Evolutionary conservation across 148 eudicot genomes (phyloP).

Genomic region (Rhododendron vialii): DNA sequence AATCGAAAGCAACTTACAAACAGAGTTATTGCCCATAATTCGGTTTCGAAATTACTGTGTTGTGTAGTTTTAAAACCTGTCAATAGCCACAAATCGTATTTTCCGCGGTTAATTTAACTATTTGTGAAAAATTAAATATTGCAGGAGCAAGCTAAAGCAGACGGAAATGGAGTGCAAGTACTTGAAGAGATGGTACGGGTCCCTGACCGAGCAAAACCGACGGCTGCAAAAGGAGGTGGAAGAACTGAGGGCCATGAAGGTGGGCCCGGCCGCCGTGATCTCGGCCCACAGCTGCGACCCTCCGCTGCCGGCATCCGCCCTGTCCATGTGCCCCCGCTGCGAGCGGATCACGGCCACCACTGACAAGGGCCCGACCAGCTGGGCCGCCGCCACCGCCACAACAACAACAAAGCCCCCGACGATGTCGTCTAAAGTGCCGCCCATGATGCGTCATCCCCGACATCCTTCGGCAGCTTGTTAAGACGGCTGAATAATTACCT

Average conservation of each 20-base stretch:
- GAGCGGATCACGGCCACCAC: slow-evolving; percentile 31
- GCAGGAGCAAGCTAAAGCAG: slow-evolving; percentile 55
- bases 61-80: background rate
- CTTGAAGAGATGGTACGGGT: slow-evolving; percentile 44
- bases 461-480: slow-evolving; percentile 22
- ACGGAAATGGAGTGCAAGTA: slow-evolving; percentile 50
- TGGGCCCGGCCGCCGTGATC: slow-evolving; percentile 14
- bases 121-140: background rate
- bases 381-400: slow-evolving; percentile 14
- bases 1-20: background rate
- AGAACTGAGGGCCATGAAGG: slow-evolving; percentile 44
- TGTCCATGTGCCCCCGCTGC: slow-evolving; percentile 44
- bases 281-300: slow-evolving; percentile 21
- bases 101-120: background rate
- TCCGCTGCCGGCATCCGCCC: slow-evolving; percentile 24
- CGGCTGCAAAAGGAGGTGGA: slow-evolving; percentile 46
- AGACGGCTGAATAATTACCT: background rate
- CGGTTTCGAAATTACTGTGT: background rate
- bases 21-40: background rate
- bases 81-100: background rate
- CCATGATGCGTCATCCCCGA: slow-evolving; percentile 2
- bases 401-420: background rate
- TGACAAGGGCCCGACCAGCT: slow-evolving; percentile 13
- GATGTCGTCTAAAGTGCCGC: slow-evolving; percentile 9
- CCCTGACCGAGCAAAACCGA: slow-evolving; percentile 39